Evolutionary conservation across 345 rosid genomes (phyloP).

Genomic region (Anastatica hierochuntica): DNA sequence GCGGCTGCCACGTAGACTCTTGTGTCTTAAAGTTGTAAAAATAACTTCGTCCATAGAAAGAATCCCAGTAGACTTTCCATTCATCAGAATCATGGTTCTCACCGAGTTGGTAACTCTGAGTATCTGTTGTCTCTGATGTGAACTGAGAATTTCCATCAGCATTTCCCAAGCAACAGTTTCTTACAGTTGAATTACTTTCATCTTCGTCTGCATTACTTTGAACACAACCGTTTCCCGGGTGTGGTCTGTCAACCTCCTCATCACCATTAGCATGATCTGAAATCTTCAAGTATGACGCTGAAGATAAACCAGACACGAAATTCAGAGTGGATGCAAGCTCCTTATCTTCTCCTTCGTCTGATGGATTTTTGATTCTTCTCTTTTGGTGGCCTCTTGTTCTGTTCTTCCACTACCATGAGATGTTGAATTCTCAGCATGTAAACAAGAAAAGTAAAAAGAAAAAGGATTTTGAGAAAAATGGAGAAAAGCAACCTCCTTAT

Average conservation of each 20-base stretch:
- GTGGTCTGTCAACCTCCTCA: conserved; percentile 17
- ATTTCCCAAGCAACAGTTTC: conserved; percentile 8
- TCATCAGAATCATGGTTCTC: conserved; percentile 29
- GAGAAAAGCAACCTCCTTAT: conserved; percentile 40
- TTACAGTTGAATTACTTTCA: conserved; percentile 10
- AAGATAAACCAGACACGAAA: conserved; percentile 26
- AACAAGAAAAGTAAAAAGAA: background rate
- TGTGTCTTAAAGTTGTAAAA: conserved; percentile 54
- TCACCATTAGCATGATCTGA: conserved; percentile 12
- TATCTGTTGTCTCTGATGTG: conserved; percentile 13
- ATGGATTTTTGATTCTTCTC: conserved; percentile 10
- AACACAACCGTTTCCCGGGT: conserved; percentile 15
- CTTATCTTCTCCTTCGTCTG: conserved; percentile 14
- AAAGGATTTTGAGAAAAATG: background rate
- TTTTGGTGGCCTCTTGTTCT: conserved; percentile 23
- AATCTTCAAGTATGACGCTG: conserved; percentile 2
- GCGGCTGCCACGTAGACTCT: conserved; percentile 65
- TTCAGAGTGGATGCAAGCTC: conserved; percentile 1
- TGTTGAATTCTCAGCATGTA: background rate
- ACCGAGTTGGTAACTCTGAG: conserved; percentile 19
- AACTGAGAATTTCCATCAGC: conserved; percentile 12
- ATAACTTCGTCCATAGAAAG: conserved; percentile 54
- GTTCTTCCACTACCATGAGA: conserved; percentile 31
- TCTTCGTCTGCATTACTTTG: conserved; percentile 9
- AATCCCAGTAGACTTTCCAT: conserved; percentile 76